These are phyloP conservation scores for Hexamita inflata DNA, from an alignment of 208 protist genomes.

Conservation along the genomic window DNA sequence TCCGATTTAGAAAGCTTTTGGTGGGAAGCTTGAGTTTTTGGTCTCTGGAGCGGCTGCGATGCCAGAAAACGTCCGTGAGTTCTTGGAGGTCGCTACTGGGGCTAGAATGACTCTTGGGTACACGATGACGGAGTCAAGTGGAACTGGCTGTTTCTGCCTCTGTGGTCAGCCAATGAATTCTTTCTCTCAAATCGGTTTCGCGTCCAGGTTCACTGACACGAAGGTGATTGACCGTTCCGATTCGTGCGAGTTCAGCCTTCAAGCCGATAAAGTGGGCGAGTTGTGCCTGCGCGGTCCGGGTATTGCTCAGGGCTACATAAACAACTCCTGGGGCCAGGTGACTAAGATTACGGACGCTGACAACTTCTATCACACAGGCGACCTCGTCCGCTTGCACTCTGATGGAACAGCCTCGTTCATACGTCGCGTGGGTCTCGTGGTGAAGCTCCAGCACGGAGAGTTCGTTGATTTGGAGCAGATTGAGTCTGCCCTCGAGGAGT, in stretches of 20 bases:
- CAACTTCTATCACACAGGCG: conserved; percentile 21
- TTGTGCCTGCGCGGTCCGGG: neutral
- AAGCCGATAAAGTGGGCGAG: neutral
- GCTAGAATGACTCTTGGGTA: conserved; percentile 23
- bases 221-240: conserved; percentile 17
- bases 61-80: neutral
- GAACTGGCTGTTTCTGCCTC: neutral
- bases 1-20: neutral
- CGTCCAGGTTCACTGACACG: neutral
- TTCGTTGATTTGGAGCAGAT: conserved; percentile 1
- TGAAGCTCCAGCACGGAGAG: neutral
- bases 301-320: neutral
- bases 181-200: neutral
- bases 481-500: neutral
- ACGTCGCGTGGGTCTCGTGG: neutral
- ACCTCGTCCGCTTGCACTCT: neutral
- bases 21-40: conserved; percentile 1
- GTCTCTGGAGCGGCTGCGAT: neutral
- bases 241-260: neutral
- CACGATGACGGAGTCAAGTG: neutral
- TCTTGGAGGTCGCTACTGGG: neutral
- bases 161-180: neutral
- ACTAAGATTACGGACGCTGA: neutral
- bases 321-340: neutral
- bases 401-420: neutral